Percentiles rank a stretch among this genome's conserved stretches.
phyloP scores from a whole-genome alignment of 352 stramenopile species.

The Hyaloperonospora arabidopsidis region DNA sequence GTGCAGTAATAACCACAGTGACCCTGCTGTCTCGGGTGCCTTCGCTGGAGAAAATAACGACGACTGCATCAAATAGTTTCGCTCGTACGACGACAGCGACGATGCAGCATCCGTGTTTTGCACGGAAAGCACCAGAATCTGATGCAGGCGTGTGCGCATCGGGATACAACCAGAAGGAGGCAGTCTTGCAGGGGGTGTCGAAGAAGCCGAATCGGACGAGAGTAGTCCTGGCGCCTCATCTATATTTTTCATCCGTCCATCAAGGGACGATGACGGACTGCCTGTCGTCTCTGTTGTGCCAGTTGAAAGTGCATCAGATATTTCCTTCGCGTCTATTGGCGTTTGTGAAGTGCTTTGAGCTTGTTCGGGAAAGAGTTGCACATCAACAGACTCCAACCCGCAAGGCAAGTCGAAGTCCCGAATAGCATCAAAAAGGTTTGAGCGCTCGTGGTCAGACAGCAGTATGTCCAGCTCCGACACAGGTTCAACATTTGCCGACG shows the following conservation, averaged over 20 bases:
- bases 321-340: constrained; percentile 19
- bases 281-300: constrained; percentile 16
- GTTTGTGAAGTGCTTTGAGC: constrained; percentile 7
- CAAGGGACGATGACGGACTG: constrained; percentile 19
- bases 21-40: constrained; percentile 51
- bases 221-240: constrained; percentile 20
- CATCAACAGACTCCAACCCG: constrained; percentile 9
- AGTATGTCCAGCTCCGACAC: constrained; percentile 43
- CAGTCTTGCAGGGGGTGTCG: constrained; percentile 17
- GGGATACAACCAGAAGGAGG: constrained; percentile 23
- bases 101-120: constrained; percentile 38
- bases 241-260: constrained; percentile 18
- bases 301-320: constrained; percentile 3
- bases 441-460: constrained; percentile 55
- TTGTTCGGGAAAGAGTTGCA: constrained; percentile 8
- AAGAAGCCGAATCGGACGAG: constrained; percentile 28
- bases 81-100: constrained; percentile 40
- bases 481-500: constrained; percentile 15
- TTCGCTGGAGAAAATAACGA: constrained; percentile 47
- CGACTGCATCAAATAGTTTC: constrained; percentile 44
- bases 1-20: constrained; percentile 64
- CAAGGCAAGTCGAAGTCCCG: constrained; percentile 52
- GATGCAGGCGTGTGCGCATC: constrained; percentile 35
- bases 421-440: constrained; percentile 65
- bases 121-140: constrained; percentile 38